These are phyloP conservation scores for Sporothrix dimorphospora DNA, from an alignment of 2,329 filamentous ascomycete genomes.

Conservation along the genomic window DNA sequence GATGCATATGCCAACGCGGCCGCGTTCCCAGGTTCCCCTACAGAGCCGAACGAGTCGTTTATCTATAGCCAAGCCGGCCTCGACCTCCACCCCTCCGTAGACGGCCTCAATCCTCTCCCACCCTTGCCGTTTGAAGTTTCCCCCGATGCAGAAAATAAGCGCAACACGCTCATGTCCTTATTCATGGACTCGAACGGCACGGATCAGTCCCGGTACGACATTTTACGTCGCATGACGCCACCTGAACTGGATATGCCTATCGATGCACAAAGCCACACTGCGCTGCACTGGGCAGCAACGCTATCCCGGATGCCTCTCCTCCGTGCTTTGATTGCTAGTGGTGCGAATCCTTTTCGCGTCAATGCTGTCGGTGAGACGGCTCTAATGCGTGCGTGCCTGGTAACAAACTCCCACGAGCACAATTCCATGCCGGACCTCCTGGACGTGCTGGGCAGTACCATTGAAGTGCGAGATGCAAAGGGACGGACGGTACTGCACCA, in stretches of 20 bases:
- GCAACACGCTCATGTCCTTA: conserved; percentile 77
- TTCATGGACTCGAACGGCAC: conserved; percentile 75
- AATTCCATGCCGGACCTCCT: conserved; percentile 88
- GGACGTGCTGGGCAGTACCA: conserved; percentile 84
- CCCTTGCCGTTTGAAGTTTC: conserved; percentile 66
- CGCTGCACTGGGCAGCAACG: conserved; percentile 94
- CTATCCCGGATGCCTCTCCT: conserved; percentile 83
- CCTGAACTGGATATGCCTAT: conserved; percentile 90
- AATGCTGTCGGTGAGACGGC: conserved; percentile 91
- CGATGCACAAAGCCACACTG: conserved; percentile 85
- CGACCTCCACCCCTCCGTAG: conserved; percentile 46
- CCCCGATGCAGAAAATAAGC: conserved; percentile 75
- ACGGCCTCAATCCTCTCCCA: conserved; percentile 62
- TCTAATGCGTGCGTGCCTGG: conserved; percentile 86
- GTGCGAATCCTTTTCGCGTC: conserved; percentile 84
- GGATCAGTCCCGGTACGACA: conserved; percentile 73
- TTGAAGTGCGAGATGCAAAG: conserved; percentile 86
- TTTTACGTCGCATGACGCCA: conserved; percentile 73
- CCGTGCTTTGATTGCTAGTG: conserved; percentile 77
- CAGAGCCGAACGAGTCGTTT: conserved; percentile 80
- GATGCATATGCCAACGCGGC: conserved; percentile 50
- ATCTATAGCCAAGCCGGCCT: conserved; percentile 61
- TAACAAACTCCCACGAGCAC: conserved; percentile 92
- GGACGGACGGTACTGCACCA: conserved; percentile 93
- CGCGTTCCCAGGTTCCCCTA: conserved; percentile 70